These are phyloP conservation scores for Ammopiptanthus mongolicus DNA, from an alignment of 306 rosid genomes.

Conservation along the genomic window DNA sequence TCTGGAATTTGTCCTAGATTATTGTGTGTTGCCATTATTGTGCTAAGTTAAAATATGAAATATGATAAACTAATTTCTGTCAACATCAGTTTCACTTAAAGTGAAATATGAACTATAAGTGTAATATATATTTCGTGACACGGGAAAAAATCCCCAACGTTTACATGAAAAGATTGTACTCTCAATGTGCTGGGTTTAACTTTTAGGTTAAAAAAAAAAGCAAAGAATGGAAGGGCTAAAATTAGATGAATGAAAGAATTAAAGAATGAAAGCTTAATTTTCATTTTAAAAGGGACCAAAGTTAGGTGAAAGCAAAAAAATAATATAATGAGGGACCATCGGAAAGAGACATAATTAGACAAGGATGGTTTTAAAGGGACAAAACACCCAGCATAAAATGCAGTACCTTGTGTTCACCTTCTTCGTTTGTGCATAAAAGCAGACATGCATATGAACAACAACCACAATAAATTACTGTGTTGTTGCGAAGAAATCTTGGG, in stretches of 20 bases:
- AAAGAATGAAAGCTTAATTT: not conserved
- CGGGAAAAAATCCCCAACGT: not conserved
- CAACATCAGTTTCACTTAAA: not conserved
- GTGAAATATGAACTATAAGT: not conserved
- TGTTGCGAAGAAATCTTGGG: constrained; percentile 36
- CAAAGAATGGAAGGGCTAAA: not conserved
- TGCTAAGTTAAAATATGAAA: not conserved
- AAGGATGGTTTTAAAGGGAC: constrained; percentile 61
- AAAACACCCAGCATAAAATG: constrained; percentile 55
- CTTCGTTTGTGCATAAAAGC: constrained; percentile 29
- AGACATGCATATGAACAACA: constrained; percentile 35
- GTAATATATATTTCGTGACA: not conserved
- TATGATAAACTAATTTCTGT: no score
- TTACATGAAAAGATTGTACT: not conserved
- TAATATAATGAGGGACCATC: constrained; percentile 33
- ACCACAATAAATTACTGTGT: constrained; percentile 20
- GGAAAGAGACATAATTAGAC: constrained; percentile 57
- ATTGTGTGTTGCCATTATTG: not conserved
- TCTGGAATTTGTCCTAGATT: not conserved
- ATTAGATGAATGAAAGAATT: not conserved
- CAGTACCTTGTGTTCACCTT: constrained; percentile 38
- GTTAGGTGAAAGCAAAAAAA: constrained; percentile 24
- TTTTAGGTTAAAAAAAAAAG: constrained; percentile 1
- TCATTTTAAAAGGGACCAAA: constrained; percentile 6
- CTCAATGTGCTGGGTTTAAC: not conserved